Base-by-base conservation (phyloP, 495 filamentous ascomycete genomes). In the Schizothecium vesticola region DNA sequence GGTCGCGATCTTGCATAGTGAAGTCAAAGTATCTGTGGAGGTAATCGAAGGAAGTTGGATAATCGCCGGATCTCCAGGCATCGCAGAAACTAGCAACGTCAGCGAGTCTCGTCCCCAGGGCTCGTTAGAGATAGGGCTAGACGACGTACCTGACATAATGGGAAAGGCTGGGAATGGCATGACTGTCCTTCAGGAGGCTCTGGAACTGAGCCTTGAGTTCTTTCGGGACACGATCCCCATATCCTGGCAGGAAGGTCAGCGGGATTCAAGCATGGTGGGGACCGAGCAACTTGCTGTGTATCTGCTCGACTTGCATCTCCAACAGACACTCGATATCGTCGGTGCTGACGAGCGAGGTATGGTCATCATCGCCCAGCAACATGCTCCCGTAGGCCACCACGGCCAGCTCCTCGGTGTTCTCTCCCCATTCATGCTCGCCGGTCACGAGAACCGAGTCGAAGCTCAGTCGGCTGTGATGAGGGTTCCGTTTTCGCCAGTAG, bases 21-120 rank as follows among this genome's bases (percentile, higher is more conserved):
- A 97, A 97, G 77, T 99, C 95, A 74, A 97, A 99, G 77, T 97
- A 98, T 55, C 93, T 89, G 76, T 99, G 94, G 28, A 99, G 85
- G 70, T 90, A 89, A 68, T 99, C 94, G 76, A 97, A 94, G 0
- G 94, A 90, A 0, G 89, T 90, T 13, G 92, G 86, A 74, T 94
- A 97, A 77, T 98, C 94, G 0, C 96, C 96, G 12, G 93, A 87
- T 69, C 88, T 86, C 95, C 93, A 97, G 7, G 92, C 86, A 75
- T 99, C 92, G 43, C 97, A 86, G 77, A 94, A 98, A 68, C 91
- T 84, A n/a, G 0, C 3, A 3, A 23, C 0, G 68, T 75, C 23
- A 76, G 71, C 57, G 5, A 57, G 16, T 19, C 9, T 28, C 16
- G 1, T 86, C 43, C 9, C 22, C 12, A 33, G 16, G 3, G 64